A percentile compares a stretch with the other conserved stretches of the same genome.
These are phyloP conservation scores for Boletus subluridellus DNA, from an alignment of 1,284 basidiomycete species.

Conservation along the genomic window DNA sequence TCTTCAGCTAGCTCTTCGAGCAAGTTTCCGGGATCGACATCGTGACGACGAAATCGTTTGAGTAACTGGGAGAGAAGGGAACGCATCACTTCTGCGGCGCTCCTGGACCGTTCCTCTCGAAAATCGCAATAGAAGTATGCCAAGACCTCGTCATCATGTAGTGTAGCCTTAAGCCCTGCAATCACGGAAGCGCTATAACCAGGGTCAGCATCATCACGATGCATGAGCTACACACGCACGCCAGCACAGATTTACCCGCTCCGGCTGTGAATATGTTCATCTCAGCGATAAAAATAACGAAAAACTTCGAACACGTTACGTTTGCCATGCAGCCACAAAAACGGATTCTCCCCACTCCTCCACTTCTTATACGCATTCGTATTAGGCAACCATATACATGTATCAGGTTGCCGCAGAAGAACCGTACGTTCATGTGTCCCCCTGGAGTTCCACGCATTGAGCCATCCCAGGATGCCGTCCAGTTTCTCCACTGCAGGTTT, in stretches of 20 bases:
- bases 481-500: neutral
- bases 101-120: no score
- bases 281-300: neutral
- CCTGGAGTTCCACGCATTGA: constrained; percentile 5
- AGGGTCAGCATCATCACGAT: neutral
- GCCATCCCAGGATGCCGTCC: neutral
- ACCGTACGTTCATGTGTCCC: neutral
- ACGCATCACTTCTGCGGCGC: no score
- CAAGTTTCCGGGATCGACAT: no score
- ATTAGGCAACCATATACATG: constrained; percentile 13
- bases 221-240: constrained; percentile 4
- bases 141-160: neutral
- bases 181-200: constrained; percentile 11
- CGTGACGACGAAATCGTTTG: no score
- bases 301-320: neutral
- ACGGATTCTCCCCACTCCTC: constrained; percentile 5
- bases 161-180: neutral
- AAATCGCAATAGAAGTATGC: no score
- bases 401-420: constrained; percentile 9
- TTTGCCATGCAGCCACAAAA: constrained; percentile 21
- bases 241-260: constrained; percentile 21
- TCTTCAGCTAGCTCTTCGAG: no score
- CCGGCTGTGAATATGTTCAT: neutral
- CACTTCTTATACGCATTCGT: constrained; percentile 5
- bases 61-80: no score